Conservation (phyloP, 768 basidiomycete species). For the Calocybe indica region DNA sequence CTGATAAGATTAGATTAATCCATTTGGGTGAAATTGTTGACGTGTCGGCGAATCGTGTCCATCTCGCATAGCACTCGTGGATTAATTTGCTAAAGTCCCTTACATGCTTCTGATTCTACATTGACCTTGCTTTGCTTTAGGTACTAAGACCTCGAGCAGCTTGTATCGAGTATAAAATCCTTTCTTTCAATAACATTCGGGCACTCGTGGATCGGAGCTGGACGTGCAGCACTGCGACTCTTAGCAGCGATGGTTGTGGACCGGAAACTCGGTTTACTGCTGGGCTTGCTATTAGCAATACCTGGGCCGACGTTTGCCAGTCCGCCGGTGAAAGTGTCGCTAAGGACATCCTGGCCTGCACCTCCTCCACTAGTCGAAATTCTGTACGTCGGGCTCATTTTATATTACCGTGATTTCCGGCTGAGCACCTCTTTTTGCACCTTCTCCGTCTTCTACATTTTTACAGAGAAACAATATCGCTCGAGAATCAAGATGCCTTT, state of each 20-base stretch:
- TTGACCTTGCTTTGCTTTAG: too few relatives aligned
- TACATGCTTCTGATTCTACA: too few relatives aligned
- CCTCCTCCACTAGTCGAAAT: constrained; percentile 60
- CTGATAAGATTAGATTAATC: constrained; percentile 10
- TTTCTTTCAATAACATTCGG: too few relatives aligned
- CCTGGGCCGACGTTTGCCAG: constrained; percentile 8
- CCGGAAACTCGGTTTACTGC: background rate
- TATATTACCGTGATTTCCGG: background rate
- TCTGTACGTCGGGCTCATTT: constrained; percentile 37
- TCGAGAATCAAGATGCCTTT: constrained; percentile 68
- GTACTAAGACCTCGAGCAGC: too few relatives aligned
- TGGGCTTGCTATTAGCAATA: constrained; percentile 10
- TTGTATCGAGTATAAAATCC: too few relatives aligned
- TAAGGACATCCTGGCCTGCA: constrained; percentile 63
- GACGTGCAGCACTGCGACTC: too few relatives aligned
- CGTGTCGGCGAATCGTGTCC: constrained; percentile 5
- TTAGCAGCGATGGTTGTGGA: too few relatives aligned
- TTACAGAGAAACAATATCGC: constrained; percentile 71
- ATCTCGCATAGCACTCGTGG: background rate
- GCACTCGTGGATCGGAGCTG: too few relatives aligned
- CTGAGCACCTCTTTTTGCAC: background rate
- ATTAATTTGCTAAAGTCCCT: too few relatives aligned
- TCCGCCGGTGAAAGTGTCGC: constrained; percentile 53
- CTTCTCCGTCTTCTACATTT: background rate
- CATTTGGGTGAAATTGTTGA: constrained; percentile 5